Evolutionary conservation across 2,329 filamentous ascomycete species (phyloP), one percentile per base, ranked within the genome.

Genomic region (Tolypocladium sp.): DNA sequence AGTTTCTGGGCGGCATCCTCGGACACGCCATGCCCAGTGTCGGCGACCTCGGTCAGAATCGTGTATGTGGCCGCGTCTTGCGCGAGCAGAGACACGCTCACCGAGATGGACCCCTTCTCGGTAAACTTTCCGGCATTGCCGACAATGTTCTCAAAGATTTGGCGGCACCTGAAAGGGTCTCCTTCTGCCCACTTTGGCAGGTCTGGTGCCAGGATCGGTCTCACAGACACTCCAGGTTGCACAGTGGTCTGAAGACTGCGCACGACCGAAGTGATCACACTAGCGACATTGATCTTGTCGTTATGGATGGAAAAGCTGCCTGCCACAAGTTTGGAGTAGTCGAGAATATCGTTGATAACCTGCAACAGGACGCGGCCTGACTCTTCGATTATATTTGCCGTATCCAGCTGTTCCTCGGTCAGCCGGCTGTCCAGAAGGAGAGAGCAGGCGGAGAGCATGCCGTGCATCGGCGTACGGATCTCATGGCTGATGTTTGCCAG

Each of bases 261-360:
- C 22, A 80, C 70, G 2, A 85, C 79, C 0, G 79, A 78, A 2
- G 72, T 72, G 20, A 82, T 69, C 57, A 79, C 74, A 55, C 72
- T 71, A 30, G 71, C 60, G 49, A 86, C 71, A 62, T 77, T 74
- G 59, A 86, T 71, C 38, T 80, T 71, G 63, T 83, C 81, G 17
- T 80, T 69, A 55, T 75, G 80, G 57, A 87, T 75, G 2, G 82
- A 81, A 61, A 87, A 84, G 41, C 76, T 79, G n/a, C 82, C 82
- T 0, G 82, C 82, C 0, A 81, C 79, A 7, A 86, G 74, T 63
- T 86, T 87, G 12, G 84, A 86, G 65, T 85, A 87, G 70, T 88
- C 84, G n/a, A 87, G 75, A 53, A 88, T 84, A 61, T 86, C 82
- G 65, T 87, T 86, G 67, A 87, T 86, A 55, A 87, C 79, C 62